Percentiles rank a stretch among this genome's conserved stretches.
Conservation (phyloP, 2,329 filamentous ascomycete genomes). For the Onygenales sp. region DNA sequence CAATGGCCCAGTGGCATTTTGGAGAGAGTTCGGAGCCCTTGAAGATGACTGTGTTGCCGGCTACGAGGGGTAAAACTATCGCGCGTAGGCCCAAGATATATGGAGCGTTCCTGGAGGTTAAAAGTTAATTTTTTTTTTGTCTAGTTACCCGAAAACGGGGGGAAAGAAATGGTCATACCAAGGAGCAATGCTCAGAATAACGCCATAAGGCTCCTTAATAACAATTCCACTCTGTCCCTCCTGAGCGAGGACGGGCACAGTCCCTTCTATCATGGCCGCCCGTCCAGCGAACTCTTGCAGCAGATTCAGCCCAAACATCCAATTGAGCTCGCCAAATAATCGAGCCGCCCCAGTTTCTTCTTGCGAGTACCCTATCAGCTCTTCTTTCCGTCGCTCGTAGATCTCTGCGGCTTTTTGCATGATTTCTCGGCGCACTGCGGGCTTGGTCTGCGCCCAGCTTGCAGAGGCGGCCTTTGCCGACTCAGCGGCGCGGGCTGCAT, state of each 20-base stretch:
- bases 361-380: conserved; percentile 52
- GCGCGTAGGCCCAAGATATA: conserved; percentile 40
- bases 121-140: background rate
- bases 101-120: conserved; percentile 42
- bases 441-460: conserved; percentile 57
- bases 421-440: conserved; percentile 50
- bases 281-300: conserved; percentile 45
- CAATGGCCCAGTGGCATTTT: conserved; percentile 53
- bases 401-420: conserved; percentile 54
- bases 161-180: conserved; percentile 46
- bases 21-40: conserved; percentile 64
- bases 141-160: background rate
- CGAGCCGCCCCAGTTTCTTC: conserved; percentile 46
- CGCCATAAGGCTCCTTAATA: conserved; percentile 67
- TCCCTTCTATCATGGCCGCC: conserved; percentile 39
- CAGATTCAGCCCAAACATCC: conserved; percentile 22
- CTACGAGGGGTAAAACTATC: conserved; percentile 54
- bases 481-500: conserved; percentile 47
- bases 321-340: conserved; percentile 28
- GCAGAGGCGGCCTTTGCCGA: conserved; percentile 60
- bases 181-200: conserved; percentile 68
- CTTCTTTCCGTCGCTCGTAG: conserved; percentile 49
- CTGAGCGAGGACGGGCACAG: conserved; percentile 38
- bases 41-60: conserved; percentile 66
- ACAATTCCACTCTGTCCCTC: conserved; percentile 54